phyloP scores from a whole-genome alignment of 257 asterid genomes.

The Echites panduratus region DNA sequence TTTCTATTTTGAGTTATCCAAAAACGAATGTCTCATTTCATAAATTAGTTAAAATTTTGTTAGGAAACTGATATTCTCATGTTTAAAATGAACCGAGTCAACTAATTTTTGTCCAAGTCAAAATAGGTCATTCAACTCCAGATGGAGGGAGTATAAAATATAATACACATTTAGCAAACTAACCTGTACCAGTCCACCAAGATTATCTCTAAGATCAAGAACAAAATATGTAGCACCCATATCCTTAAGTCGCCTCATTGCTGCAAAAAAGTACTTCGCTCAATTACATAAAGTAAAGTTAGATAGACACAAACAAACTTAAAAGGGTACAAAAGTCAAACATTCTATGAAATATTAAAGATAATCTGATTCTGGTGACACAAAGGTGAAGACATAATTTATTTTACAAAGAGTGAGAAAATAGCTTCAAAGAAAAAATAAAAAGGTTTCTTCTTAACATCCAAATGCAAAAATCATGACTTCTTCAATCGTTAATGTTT shows the following conservation, averaged over 20 bases:
- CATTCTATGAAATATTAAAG: neutral
- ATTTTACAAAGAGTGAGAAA: neutral
- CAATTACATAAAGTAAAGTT: neutral
- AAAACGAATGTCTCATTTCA: too few relatives aligned
- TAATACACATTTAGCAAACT: conserved; percentile 13
- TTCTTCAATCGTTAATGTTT: neutral
- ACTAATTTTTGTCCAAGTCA: too few relatives aligned
- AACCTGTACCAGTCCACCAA: conserved; percentile 98
- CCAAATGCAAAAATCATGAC: neutral
- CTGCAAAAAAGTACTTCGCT: conserved; percentile 31
- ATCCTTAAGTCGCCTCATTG: conserved; percentile 79
- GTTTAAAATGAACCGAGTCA: too few relatives aligned
- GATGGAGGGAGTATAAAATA: neutral
- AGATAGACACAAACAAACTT: neutral
- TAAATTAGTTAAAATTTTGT: too few relatives aligned
- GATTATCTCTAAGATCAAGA: conserved; percentile 98
- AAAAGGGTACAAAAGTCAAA: neutral
- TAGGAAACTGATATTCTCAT: too few relatives aligned
- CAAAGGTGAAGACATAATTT: neutral
- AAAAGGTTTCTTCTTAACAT: neutral
- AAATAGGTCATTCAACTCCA: too few relatives aligned
- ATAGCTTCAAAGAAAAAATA: neutral
- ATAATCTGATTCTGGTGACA: neutral
- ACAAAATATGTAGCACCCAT: conserved; percentile 85
- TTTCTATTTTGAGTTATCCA: too few relatives aligned